Evolutionary conservation across 192 early-diverging fungal genomes (phyloP).

Genomic region (Mortierella claussenii): DNA sequence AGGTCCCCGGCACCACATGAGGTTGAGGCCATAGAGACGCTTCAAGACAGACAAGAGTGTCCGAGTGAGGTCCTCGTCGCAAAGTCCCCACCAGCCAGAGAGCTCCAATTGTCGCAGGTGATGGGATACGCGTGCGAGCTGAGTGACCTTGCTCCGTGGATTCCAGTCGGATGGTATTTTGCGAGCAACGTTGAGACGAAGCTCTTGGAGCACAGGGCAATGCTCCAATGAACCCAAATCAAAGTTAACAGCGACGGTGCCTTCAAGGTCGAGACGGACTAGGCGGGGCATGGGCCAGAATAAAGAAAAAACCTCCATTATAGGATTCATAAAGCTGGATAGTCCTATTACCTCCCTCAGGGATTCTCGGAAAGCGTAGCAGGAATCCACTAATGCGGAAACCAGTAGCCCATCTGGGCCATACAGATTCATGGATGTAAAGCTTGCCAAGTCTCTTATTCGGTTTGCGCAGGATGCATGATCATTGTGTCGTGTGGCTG

Average conservation of each 20-base stretch:
- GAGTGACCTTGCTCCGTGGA: neutral
- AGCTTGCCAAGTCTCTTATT: no score
- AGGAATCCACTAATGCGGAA: conserved; percentile 7
- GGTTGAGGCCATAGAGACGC: conserved; percentile 1
- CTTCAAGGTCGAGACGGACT: conserved; percentile 16
- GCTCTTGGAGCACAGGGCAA: conserved; percentile 5
- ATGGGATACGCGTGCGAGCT: conserved; percentile 1
- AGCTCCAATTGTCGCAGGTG: conserved; percentile 1
- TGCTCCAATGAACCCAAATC: conserved; percentile 2
- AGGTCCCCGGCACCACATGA: conserved; percentile 18
- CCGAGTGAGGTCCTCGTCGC: neutral
- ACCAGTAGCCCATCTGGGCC: conserved; percentile 3
- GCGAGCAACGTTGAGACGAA: conserved; percentile 15
- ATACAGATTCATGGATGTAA: conserved; percentile 8
- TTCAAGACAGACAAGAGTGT: conserved; percentile 8
- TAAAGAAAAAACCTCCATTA: neutral
- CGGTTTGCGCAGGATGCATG: no score
- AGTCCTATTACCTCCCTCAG: neutral
- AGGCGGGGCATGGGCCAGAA: conserved; percentile 6
- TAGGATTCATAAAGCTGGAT: conserved; percentile 3
- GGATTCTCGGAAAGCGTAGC: conserved; percentile 1
- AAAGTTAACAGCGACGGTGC: conserved; percentile 19
- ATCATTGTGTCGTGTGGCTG: neutral
- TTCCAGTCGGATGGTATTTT: conserved; percentile 14
- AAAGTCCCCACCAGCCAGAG: conserved; percentile 9